Evolutionary conservation across 2,329 filamentous ascomycete genomes (phyloP).

Genomic region (Aspergillus unguis): DNA sequence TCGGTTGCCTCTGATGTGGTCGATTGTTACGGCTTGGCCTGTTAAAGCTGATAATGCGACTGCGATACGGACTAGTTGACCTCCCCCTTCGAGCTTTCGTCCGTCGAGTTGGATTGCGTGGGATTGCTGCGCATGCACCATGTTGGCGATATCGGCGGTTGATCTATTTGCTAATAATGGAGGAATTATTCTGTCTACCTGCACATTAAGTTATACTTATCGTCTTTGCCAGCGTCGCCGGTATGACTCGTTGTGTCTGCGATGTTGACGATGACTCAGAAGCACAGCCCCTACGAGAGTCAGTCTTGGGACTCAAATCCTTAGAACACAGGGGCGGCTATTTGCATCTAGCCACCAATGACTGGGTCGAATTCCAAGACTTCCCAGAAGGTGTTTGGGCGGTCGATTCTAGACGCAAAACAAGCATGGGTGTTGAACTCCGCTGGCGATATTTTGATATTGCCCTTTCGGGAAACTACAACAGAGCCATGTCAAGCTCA

Average conservation of each 20-base stretch:
- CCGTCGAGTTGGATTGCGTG: constrained; percentile 48
- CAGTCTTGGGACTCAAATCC: background rate
- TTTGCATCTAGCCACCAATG: too few relatives aligned
- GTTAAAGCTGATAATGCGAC: constrained; percentile 55
- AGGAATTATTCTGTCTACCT: background rate
- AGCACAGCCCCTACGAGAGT: background rate
- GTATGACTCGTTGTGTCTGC: background rate
- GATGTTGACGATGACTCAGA: background rate
- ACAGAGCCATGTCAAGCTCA: background rate
- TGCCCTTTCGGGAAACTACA: background rate
- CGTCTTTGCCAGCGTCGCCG: background rate
- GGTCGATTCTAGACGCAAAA: background rate
- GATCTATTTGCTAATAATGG: background rate
- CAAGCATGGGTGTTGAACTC: background rate
- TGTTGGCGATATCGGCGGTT: background rate
- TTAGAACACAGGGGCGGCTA: too few relatives aligned
- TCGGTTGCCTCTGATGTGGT: constrained; percentile 53
- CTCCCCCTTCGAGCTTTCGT: constrained; percentile 59
- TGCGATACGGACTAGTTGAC: constrained; percentile 58
- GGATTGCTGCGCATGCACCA: background rate
- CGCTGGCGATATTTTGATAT: background rate
- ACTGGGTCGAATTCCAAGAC: too few relatives aligned
- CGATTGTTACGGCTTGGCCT: constrained; percentile 48
- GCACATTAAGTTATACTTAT: background rate
- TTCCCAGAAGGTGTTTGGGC: too few relatives aligned